Evolutionary conservation across 2,329 filamentous ascomycete genomes (phyloP).

Genomic region (Cordyceps fumosorosea): DNA sequence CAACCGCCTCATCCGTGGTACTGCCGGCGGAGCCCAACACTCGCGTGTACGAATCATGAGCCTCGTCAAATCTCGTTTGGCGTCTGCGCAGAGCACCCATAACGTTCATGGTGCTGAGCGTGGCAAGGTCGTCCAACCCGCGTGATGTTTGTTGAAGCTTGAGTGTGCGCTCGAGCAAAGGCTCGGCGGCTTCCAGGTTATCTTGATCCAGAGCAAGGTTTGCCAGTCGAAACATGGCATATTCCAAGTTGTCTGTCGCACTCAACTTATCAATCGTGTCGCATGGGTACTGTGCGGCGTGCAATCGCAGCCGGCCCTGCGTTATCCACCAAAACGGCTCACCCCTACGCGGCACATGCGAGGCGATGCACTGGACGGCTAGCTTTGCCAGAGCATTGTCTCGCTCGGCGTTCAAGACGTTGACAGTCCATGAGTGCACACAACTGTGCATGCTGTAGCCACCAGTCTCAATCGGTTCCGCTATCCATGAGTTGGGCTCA

Average conservation of each 20-base stretch:
- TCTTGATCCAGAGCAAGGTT: neutral
- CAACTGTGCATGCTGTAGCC: conserved; percentile 29
- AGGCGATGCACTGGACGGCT: neutral
- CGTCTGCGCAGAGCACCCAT: too few species aligned
- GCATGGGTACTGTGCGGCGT: neutral
- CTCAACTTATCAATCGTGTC: neutral
- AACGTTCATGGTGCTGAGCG: neutral
- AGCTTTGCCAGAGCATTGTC: neutral
- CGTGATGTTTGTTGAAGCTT: neutral
- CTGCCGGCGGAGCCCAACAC: too few species aligned
- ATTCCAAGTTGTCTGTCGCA: neutral
- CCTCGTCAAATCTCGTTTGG: too few species aligned
- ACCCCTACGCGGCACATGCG: too few species aligned
- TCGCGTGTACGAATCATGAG: too few species aligned
- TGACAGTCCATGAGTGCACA: conserved; percentile 26
- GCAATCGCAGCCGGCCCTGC: neutral
- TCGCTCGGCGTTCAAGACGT: conserved; percentile 19
- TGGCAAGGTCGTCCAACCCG: neutral
- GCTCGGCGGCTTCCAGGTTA: neutral
- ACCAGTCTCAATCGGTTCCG: conserved; percentile 13
- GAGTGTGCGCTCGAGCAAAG: neutral
- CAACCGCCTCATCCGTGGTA: too few species aligned
- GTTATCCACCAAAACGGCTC: neutral
- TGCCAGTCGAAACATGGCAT: neutral
- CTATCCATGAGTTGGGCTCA: conserved; percentile 15